A percentile compares a stretch with the other conserved stretches of the same genome.
Evolutionary conservation across 805 yeast genomes (phyloP).

Genomic region (Ogataea chonburiensis): DNA sequence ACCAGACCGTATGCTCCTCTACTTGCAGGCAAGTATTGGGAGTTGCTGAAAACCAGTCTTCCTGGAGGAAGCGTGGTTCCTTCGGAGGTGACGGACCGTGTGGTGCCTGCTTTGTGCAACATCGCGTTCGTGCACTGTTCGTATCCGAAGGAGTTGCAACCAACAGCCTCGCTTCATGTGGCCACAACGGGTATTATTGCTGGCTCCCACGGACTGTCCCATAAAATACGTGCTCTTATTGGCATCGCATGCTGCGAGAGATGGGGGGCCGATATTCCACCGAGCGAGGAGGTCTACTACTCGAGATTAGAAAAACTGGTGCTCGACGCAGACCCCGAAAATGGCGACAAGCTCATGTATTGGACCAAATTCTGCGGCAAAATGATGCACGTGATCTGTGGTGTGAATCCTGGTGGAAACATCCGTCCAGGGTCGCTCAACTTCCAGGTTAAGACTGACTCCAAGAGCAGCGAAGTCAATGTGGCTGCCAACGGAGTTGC

Average conservation of each 20-base stretch:
- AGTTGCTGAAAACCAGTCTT: conserved; percentile 52
- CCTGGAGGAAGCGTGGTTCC: conserved; percentile 57
- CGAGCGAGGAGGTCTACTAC: conserved; percentile 47
- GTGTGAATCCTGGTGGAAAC: conserved; percentile 79
- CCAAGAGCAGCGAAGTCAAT: conserved; percentile 6
- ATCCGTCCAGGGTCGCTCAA: conserved; percentile 58
- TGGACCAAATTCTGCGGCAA: conserved; percentile 76
- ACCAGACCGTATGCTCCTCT: conserved; percentile 72
- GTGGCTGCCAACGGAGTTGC: conserved; percentile 17
- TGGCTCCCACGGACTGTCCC: conserved; percentile 74
- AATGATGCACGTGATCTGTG: conserved; percentile 74
- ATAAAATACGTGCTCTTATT: conserved; percentile 64
- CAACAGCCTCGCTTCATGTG: conserved; percentile 68
- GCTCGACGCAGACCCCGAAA: conserved; percentile 39
- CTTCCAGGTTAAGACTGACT: conserved; percentile 38
- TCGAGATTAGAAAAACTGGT: conserved; percentile 48
- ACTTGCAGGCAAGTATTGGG: conserved; percentile 54
- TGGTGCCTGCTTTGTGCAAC: conserved; percentile 71
- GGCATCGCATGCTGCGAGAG: conserved; percentile 76
- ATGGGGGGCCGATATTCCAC: conserved; percentile 80
- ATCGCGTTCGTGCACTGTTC: conserved; percentile 75
- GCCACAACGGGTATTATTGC: conserved; percentile 75
- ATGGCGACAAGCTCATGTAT: conserved; percentile 52
- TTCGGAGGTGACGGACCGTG: conserved; percentile 51
- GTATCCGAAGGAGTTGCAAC: conserved; percentile 73